Evolutionary conservation across 75 land plant species (phyloP).

Genomic region (Pseudotsuga menziesii): DNA sequence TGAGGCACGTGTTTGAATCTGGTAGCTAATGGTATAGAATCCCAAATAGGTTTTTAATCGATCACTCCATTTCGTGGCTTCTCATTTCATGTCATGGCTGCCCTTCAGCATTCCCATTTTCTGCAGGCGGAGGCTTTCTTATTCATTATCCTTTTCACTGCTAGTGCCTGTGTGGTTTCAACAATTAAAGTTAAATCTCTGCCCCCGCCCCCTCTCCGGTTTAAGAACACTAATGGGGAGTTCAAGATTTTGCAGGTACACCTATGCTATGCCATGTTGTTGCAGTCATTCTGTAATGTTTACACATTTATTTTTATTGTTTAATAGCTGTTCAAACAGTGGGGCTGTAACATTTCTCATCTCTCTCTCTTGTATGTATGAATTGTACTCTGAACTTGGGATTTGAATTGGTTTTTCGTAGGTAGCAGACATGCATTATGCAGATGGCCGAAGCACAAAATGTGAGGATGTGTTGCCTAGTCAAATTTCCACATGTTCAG

Average conservation of each 20-base stretch:
- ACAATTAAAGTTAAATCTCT: background rate
- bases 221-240: conserved; percentile 11
- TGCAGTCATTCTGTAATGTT: background rate
- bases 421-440: conserved; percentile 49
- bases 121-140: too few relatives aligned
- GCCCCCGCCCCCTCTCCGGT: conserved; percentile 13
- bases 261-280: background rate
- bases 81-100: too few relatives aligned
- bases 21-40: too few relatives aligned
- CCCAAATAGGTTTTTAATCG: too few relatives aligned
- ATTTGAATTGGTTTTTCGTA: conserved; percentile 4
- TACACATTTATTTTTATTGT: too few relatives aligned
- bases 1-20: too few relatives aligned
- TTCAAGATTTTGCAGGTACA: conserved; percentile 41
- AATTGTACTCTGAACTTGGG: background rate
- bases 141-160: too few relatives aligned
- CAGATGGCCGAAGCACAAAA: conserved; percentile 23
- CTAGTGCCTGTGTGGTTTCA: background rate
- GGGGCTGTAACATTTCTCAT: background rate
- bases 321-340: background rate
- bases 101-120: too few relatives aligned
- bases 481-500: conserved; percentile 23
- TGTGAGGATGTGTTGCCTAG: conserved; percentile 26
- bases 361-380: background rate
- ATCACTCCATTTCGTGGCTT: too few relatives aligned